phyloP scores from a whole-genome alignment of 192 early-diverging fungal genomes.

The Coemansia sp. region DNA sequence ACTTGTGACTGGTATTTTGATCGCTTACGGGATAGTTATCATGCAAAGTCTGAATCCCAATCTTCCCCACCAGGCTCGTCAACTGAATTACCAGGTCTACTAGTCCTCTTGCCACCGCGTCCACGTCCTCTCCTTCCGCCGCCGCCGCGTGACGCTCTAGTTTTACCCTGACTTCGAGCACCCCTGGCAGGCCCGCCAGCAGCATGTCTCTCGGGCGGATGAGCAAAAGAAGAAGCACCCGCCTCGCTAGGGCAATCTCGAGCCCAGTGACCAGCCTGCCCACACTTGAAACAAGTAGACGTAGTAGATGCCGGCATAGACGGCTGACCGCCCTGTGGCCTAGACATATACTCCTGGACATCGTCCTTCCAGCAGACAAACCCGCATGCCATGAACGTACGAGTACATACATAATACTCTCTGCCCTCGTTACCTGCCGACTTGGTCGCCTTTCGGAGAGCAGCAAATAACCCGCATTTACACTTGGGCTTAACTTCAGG shows the following conservation, averaged over 20 bases:
- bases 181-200: constrained; percentile 17
- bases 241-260: constrained; percentile 32
- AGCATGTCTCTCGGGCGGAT: constrained; percentile 3
- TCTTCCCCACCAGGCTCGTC: neutral
- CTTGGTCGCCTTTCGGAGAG: constrained; percentile 17
- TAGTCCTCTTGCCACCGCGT: neutral
- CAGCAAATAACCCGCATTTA: constrained; percentile 55
- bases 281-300: constrained; percentile 44
- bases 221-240: neutral
- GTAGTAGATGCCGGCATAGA: constrained; percentile 2
- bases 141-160: constrained; percentile 7
- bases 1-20: neutral
- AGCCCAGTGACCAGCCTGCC: constrained; percentile 46
- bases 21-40: neutral
- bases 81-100: neutral
- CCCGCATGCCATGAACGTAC: constrained; percentile 39
- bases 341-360: constrained; percentile 20
- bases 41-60: constrained; percentile 16
- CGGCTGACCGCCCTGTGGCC: neutral
- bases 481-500: constrained; percentile 49
- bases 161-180: constrained; percentile 13
- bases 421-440: constrained; percentile 55
- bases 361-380: constrained; percentile 51
- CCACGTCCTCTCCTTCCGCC: constrained; percentile 18
- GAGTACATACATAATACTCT: constrained; percentile 58